Evolutionary conservation across 164 flowering plant genomes (phyloP).

Genomic region (Sedum album): DNA sequence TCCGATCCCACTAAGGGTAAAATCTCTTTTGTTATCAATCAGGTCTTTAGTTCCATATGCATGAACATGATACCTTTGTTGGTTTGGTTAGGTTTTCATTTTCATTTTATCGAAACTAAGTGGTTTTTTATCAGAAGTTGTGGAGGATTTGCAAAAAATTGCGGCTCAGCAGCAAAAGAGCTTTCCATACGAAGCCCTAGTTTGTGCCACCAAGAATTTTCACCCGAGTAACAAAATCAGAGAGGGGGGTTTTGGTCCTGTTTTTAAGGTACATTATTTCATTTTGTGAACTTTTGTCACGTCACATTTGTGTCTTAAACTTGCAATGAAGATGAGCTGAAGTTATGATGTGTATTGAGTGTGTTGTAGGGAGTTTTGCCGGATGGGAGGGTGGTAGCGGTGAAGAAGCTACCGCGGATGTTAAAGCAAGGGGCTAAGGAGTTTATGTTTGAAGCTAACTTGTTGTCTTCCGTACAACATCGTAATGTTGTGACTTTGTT

Average conservation of each 20-base stretch:
- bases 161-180: slow-evolving; percentile 71
- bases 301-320: too few species aligned
- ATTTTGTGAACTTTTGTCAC: too few species aligned
- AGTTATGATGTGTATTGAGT: neutral
- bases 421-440: slow-evolving; percentile 80
- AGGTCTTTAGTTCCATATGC: neutral
- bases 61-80: neutral
- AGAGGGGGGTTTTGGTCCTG: slow-evolving; percentile 89
- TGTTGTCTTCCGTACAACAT: slow-evolving; percentile 80
- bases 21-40: neutral
- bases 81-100: neutral
- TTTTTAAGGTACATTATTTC: slow-evolving; percentile 30
- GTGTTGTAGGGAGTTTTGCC: slow-evolving; percentile 57
- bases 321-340: neutral
- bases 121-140: slow-evolving; percentile 21
- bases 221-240: slow-evolving; percentile 60
- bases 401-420: slow-evolving; percentile 66
- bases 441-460: slow-evolving; percentile 72
- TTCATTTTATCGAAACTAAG: neutral
- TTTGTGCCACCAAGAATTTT: slow-evolving; percentile 67
- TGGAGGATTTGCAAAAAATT: slow-evolving; percentile 53
- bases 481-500: slow-evolving; percentile 77
- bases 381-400: slow-evolving; percentile 89
- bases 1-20: slow-evolving; percentile 34
- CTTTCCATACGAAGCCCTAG: slow-evolving; percentile 48